Evolutionary conservation across 208 protist species (phyloP), one percentile per base, ranked within the genome.

Genomic region (Blastocrithidia nonstop): DNA sequence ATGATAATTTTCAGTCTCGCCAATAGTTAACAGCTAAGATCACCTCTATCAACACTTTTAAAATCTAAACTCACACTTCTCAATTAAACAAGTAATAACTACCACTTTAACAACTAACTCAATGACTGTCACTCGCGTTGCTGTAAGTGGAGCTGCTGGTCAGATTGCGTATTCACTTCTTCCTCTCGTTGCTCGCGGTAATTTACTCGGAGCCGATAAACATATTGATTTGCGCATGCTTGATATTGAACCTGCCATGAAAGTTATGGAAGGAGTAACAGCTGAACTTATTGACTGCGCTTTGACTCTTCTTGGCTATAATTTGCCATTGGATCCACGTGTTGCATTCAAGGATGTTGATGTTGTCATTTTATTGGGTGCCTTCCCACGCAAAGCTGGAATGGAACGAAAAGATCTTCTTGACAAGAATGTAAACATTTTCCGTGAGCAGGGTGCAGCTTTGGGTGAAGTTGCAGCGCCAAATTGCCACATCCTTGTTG

Each of bases 321-420:
- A 93, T 22, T 69, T 78, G 21, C 59, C 71, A 35, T 88, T 91
- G 2, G 70, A 95, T 16, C 53, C 55, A 36, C 45, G 61, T 8
- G 70, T 73, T 19, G 95, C 81, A 29, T 97, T 97, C 50, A 64
- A 57, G 1, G 78, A 70, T 38, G 70, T 61, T 24, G 72, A 96
- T 29, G 56, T 85, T 19, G 86, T 72, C 26, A 66, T 95, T 20
- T 51, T 96, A 15, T 88, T 88, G 42, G 88, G 84, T 40, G 63
- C 84, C 33, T 75, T 78, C 46, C 89, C 91, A 13, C 69, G 93
- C 54, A 85, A 83, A 45, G 56, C 68, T 13, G 95, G 95, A 8
- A 98, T 98, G 95, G 85, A 96, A 63, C 88, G 96, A 42, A 94
- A 79, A 46, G 97, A 98, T 66, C 72, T 98, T 11, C 66, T 98